Percentiles rank a stretch among this genome's conserved stretches.
Conservation (phyloP, 306 rosid genomes). For the Cucurbita ficifolia region DNA sequence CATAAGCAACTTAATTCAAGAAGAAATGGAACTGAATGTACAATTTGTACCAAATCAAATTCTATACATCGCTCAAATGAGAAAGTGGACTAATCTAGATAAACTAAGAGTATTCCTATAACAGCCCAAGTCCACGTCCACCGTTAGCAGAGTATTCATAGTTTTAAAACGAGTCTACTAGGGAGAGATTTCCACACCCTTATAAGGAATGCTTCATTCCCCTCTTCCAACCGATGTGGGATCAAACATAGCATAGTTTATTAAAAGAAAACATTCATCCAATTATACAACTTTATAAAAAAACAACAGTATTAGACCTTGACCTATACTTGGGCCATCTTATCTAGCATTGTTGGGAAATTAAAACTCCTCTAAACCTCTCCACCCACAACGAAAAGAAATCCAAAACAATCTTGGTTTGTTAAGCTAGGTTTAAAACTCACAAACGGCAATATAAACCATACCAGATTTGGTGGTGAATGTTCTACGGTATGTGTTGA, state of each 20-base stretch:
- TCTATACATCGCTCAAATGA: neutral
- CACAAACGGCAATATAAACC: neutral
- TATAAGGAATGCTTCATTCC: too few relatives aligned
- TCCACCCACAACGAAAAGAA: neutral
- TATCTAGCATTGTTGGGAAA: neutral
- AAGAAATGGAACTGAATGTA: neutral
- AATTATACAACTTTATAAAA: neutral
- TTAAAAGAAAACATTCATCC: neutral
- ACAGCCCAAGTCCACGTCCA: too few relatives aligned
- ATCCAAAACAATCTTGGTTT: neutral
- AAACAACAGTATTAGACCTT: neutral
- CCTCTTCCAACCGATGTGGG: too few relatives aligned
- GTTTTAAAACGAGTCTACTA: too few relatives aligned
- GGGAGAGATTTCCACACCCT: too few relatives aligned
- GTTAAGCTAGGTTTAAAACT: too few relatives aligned
- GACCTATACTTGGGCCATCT: neutral
- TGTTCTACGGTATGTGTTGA: constrained; percentile 44
- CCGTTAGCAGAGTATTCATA: too few relatives aligned
- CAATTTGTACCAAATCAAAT: neutral
- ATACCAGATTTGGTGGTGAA: constrained; percentile 32
- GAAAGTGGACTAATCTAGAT: neutral
- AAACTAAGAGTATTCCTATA: too few relatives aligned
- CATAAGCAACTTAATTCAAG: neutral
- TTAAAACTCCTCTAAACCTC: neutral
- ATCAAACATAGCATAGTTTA: too few relatives aligned